Evolutionary conservation across 805 yeast species (phyloP).

Genomic region (Clavispora asparagi): DNA sequence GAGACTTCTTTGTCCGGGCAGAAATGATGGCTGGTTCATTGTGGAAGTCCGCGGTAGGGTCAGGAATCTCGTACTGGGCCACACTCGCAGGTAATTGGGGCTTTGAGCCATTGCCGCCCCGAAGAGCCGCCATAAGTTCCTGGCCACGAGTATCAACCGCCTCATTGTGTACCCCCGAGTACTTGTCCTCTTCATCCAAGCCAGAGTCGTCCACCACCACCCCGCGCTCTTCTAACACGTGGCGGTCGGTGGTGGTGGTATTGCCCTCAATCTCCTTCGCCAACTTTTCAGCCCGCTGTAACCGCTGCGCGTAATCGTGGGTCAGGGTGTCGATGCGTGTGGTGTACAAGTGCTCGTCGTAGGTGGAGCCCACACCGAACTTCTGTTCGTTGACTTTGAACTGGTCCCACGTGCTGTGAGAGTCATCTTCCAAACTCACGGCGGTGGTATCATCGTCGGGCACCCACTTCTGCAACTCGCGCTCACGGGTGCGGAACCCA

Average conservation of each 20-base stretch:
- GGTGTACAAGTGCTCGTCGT: conserved; percentile 83
- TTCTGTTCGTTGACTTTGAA: conserved; percentile 84
- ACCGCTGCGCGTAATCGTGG: conserved; percentile 65
- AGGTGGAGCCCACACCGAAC: conserved; percentile 82
- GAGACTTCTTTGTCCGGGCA: conserved; percentile 15
- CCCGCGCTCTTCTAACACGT: conserved; percentile 91
- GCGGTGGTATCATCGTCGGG: conserved; percentile 51
- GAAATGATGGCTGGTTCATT: conserved; percentile 65
- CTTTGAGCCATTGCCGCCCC: conserved; percentile 46
- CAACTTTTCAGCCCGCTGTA: conserved; percentile 66
- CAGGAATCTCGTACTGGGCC: conserved; percentile 45
- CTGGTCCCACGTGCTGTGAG: conserved; percentile 72
- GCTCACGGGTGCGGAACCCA: conserved; percentile 46
- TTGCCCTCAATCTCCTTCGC: conserved; percentile 81
- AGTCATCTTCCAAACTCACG: conserved; percentile 32
- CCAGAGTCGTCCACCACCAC: conserved; percentile 72
- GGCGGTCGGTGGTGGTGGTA: conserved; percentile 58
- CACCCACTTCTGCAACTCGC: conserved; percentile 80
- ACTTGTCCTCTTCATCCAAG: conserved; percentile 91
- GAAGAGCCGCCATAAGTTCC: conserved; percentile 45
- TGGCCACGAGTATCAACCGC: conserved; percentile 51
- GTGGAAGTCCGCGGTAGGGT: conserved; percentile 36
- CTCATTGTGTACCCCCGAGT: conserved; percentile 61
- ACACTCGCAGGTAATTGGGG: conserved; percentile 46
- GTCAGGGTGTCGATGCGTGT: conserved; percentile 65